phyloP scores from a whole-genome alignment of 2,329 filamentous ascomycete species.

The Fusarium scirpi region DNA sequence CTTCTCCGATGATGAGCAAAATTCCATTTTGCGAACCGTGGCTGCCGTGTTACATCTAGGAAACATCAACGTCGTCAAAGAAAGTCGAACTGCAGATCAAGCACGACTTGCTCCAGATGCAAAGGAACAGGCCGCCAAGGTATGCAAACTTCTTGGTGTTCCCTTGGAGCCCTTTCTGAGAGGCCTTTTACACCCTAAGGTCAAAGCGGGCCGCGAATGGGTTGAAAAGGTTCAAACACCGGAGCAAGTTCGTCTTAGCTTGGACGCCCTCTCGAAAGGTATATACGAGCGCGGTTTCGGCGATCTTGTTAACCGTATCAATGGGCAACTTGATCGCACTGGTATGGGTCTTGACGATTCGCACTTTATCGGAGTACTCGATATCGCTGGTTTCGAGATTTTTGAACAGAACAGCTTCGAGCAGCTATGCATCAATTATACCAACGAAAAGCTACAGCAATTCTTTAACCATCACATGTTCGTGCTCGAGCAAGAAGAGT shows the following conservation, averaged over 20 bases:
- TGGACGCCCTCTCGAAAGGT: conserved; percentile 94
- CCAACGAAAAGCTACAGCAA: conserved; percentile 98
- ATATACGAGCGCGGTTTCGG: conserved; percentile 98
- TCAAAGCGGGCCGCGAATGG: conserved; percentile 97
- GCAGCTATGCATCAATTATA: conserved; percentile 99
- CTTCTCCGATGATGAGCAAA: conserved; percentile 86
- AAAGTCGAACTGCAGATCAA: conserved; percentile 91
- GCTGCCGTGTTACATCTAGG: conserved; percentile 93
- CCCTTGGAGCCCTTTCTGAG: conserved; percentile 86
- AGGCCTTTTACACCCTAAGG: conserved; percentile 88
- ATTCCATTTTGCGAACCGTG: conserved; percentile 84
- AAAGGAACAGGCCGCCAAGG: conserved; percentile 78
- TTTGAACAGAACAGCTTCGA: conserved; percentile 99
- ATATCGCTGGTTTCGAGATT: conserved; percentile 99
- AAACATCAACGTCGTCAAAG: conserved; percentile 89
- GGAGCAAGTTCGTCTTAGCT: conserved; percentile 89
- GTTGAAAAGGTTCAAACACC: conserved; percentile 98
- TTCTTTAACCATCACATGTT: conserved; percentile 99
- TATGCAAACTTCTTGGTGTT: conserved; percentile 88
- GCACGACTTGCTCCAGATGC: conserved; percentile 83
- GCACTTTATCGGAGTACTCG: conserved; percentile 95
- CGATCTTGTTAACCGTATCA: conserved; percentile 91
- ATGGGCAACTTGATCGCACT: conserved; percentile 88
- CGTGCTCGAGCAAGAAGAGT: conserved; percentile 97
- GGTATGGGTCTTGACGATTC: conserved; percentile 88